Evolutionary conservation across 2,329 filamentous ascomycete species (phyloP).

Genomic region (Exophiala xenobiotica): DNA sequence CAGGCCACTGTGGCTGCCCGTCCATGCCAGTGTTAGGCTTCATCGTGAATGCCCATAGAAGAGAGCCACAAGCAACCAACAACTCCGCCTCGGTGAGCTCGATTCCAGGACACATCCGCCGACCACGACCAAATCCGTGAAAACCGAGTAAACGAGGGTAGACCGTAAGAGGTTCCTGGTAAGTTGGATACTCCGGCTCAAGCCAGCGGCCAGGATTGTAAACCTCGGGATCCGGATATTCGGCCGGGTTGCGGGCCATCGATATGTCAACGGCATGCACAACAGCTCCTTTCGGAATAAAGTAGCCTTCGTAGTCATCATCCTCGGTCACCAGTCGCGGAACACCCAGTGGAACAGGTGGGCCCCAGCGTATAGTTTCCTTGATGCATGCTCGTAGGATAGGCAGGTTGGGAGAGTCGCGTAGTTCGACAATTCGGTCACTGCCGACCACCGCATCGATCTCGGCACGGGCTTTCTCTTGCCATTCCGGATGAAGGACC

Average conservation of each 20-base stretch:
- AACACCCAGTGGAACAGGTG: constrained; percentile 50
- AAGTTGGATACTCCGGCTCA: constrained; percentile 33
- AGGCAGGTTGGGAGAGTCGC: constrained; percentile 40
- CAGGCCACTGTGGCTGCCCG: constrained; percentile 28
- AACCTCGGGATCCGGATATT: constrained; percentile 33
- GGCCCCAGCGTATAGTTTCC: constrained; percentile 49
- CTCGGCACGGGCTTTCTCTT: constrained; percentile 41
- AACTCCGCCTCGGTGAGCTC: constrained; percentile 32
- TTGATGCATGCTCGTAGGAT: constrained; percentile 43
- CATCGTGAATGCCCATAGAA: constrained; percentile 31
- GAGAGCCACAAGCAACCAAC: constrained; percentile 32
- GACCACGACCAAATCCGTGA: constrained; percentile 33
- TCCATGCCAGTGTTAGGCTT: constrained; percentile 27
- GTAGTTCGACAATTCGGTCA: constrained; percentile 44
- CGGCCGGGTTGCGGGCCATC: constrained; percentile 31
- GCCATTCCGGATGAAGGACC: constrained; percentile 52
- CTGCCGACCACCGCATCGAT: constrained; percentile 40
- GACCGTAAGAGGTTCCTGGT: constrained; percentile 34
- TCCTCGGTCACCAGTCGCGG: constrained; percentile 53
- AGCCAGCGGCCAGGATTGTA: constrained; percentile 35
- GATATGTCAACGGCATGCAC: constrained; percentile 44
- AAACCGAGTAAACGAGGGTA: constrained; percentile 32
- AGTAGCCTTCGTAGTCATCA: constrained; percentile 50
- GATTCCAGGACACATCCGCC: constrained; percentile 33
- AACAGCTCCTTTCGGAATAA: constrained; percentile 50